Evolutionary conservation across 768 basidiomycete genomes (phyloP), one percentile per base, ranked within the genome.

Genomic region (Stropharia rugosoannulata): DNA sequence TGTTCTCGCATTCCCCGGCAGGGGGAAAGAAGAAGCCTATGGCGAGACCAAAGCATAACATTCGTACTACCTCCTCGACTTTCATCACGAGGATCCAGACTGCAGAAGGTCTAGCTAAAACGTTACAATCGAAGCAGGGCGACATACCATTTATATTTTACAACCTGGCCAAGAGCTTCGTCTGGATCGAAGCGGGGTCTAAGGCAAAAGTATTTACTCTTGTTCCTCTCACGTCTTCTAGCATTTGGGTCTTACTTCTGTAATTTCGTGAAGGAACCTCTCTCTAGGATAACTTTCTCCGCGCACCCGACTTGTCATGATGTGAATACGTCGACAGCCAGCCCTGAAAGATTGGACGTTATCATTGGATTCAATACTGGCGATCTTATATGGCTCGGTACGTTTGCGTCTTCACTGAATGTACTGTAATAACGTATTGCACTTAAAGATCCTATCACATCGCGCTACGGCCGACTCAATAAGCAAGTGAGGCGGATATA

Each of bases 381-480:
- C n/a, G 97, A 99, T 73, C 76, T 99, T 37, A 73, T 98, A 47
- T 98, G 97, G 97, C 78, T 98, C 53, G 95, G 95, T 90, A 59
- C 60, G 80, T 68, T 41, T 18, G 13, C 48, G 25, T 42, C 35
- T 44, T 19, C 55, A 7, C 52, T 27, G 29, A 10, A 32, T 32
- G 29, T 7, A 6, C 29, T 10, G 29, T 32, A 7, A 32, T 32
- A 6, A 32, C 29, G 9, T 32, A 32, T 32, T 32, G 9, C 9
- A 32, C 43, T 38, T 13, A 62, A 37, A 93, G 92, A 94, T 69
- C 89, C 89, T 13, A 85, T 93, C 59, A 80, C 83, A 19, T 86
- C 84, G 16, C 86, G 90, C 35, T 94, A 94, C 62, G 81, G 79
- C n/a, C 86, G 93, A n/a, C 74, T 93, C 16, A 95, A 95, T 70